Evolutionary conservation across 768 basidiomycete species (phyloP), one percentile per base, ranked within the genome.

Genomic region (Obba rivulosa): DNA sequence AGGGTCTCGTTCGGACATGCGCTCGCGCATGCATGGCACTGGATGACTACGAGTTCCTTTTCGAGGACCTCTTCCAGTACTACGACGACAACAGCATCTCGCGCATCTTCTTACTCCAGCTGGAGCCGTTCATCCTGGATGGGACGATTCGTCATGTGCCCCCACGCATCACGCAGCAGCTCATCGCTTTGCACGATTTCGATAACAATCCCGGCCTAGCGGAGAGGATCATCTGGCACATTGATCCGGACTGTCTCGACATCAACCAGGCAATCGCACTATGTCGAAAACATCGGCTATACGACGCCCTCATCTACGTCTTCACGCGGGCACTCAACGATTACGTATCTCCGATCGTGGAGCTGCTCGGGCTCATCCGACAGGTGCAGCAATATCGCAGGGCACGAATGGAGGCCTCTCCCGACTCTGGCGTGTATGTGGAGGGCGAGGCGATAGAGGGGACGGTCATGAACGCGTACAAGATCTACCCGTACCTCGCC

Each of bases 161-260:
- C 11, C 92, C 95, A 8, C 80, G 83, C 31, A 84, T 99, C 50
- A 87, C 90, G 4, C 92, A 99, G 64, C 76, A 80, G 46, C 70
- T 99, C 21, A 77, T 98, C 43, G 77, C 79, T 1, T 67, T 89
- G 37, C 89, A 96, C 57, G 87, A 85, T 40, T 79, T 81, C 25
- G 75, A 81, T 38, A 73, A 72, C 11, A 78, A 83, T 31, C 81
- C 85, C 8, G 87, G 89, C 42, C 72, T 81, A 3, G 89, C 87
- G 1, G 94, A 99, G 64, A 79, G 81, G 24, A 73, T 97, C 48
- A 95, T 99, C 46, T 97, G 93, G 92, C 91, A 95, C 62, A 91
- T 97, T 55, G 90, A 96, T 57, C 92, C 95, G 1, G 69, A 79
- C 2, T 90, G 85, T 57, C 69, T 99, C 50, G 96, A 99, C 61